phyloP scores from a whole-genome alignment of 495 filamentous ascomycete genomes.

The Penicillium atrosanguineum region DNA sequence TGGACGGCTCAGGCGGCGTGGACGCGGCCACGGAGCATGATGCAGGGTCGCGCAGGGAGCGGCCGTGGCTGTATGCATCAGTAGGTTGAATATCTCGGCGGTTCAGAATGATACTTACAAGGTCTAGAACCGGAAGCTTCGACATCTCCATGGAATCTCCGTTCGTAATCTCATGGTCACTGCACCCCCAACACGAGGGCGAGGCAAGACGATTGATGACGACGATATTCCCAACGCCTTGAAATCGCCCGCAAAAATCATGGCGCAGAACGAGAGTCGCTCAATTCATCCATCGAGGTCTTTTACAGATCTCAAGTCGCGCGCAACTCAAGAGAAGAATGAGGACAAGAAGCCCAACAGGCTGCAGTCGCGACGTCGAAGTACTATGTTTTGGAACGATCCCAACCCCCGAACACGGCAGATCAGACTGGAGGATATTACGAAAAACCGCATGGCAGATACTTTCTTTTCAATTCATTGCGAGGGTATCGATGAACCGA shows the following conservation, averaged over 20 bases:
- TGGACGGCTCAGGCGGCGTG: constrained; percentile 12
- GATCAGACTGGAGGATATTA: constrained; percentile 71
- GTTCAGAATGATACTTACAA: constrained; percentile 7
- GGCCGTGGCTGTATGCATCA: constrained; percentile 25
- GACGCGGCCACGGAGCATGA: constrained; percentile 22
- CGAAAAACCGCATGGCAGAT: constrained; percentile 72
- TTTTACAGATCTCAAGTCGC: constrained; percentile 61
- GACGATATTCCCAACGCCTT: constrained; percentile 68
- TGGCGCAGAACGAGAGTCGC: constrained; percentile 55
- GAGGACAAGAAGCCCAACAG: constrained; percentile 22
- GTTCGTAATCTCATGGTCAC: constrained; percentile 78
- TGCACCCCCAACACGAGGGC: constrained; percentile 45
- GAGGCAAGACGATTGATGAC: constrained; percentile 80
- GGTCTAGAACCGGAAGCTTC: constrained; percentile 75
- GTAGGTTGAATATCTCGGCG: constrained; percentile 10
- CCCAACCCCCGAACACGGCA: constrained; percentile 67
- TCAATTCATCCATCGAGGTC: constrained; percentile 69
- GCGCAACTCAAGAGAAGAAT: constrained; percentile 24
- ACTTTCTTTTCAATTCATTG: constrained; percentile 86
- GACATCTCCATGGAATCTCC: constrained; percentile 84
- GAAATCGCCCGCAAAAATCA: constrained; percentile 66
- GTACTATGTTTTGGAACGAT: constrained; percentile 65
- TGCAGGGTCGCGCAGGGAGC: constrained; percentile 18
- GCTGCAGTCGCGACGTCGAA: constrained; percentile 56
- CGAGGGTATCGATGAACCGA: constrained; percentile 59